Base-by-base conservation (phyloP, 768 basidiomycete species). In the Tephrocybe rancida region DNA sequence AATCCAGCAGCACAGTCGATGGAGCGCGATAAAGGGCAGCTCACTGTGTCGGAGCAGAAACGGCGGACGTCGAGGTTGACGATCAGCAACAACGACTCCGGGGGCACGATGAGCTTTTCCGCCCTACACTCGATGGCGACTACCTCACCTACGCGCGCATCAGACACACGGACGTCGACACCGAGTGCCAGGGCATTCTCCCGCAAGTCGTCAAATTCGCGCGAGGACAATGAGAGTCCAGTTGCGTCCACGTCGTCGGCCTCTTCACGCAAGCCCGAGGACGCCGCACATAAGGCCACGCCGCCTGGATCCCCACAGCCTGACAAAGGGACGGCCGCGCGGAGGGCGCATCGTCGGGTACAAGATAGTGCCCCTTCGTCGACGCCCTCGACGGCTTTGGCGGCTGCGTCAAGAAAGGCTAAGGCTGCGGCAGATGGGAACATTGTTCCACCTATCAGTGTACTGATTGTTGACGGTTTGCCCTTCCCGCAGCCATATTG, bases 391-490 rank as follows among this genome's bases (percentile, higher is more conserved):
- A 55, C 67, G 11, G 56, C 67, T n/a, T 58, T 70, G 22, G 55
- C 64, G n/a, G 57, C 70, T 35, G 70, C 56, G 19, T 70, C 67
- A 47, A 85, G 83, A 70, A 84, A 77, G 48, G 71, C 71, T 22
- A 86, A 84, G 62, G 72, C 72, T 22, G 59, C 73, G 7, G 66
- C 76, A 6, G 88, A 91, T 51, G 78, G 80, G 24, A 86, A 85
- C 55, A 87, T 98, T 27, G 88, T 96, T 2, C 97, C 97, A 3
- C 97, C 97, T 0, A 98, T 99, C 66, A 96, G 91, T 62, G 97
- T 99, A 0, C 80, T 99, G 62, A 97, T 99, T 63, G 97, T 98
- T 34, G 97, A 99, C 70, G 96, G 96, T 93, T 59, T 56, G 87
- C 34, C 41, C 18, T 32, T 57, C 7, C 44, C 18, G 29, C 14